Base-by-base conservation (phyloP, 441 rosid species). In the Viola pubescens region DNA sequence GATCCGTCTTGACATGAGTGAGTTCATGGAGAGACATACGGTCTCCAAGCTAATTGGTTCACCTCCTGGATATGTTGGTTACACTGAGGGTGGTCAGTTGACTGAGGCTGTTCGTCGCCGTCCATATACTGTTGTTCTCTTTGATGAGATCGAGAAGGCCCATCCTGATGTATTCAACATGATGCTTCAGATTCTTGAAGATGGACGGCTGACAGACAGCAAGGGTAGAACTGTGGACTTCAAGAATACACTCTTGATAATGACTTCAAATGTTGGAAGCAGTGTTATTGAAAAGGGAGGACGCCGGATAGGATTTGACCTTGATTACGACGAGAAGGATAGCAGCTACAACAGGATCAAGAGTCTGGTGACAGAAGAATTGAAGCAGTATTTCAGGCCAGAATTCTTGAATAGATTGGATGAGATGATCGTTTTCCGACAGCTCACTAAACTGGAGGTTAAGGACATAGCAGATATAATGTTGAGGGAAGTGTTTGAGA, bases 151-250 rank as follows among this genome's bases (percentile, higher is more conserved):
- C 6, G 99, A 94, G 73, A 94, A 94, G 76, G 99, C 99, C 6
- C 97, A 94, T 65, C 95, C 99, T 0, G 99, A 90, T 64, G 97
- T 90, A 58, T 94, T 90, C 77, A 90, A 94, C 82, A 88, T 90
- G 91, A 90, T 94, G 97, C 99, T 94, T 77, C 99, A 94, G 67
- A 88, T 94, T 66, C 89, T 94, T 0, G 99, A 94, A 81, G 99
- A 94, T 55, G 97, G 99, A 52, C 81, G 99, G 76, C 61, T 94
- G 69, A 94, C 97, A 0, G 99, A 94, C 69, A 94, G 99, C 79
- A 94, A 90, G 79, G 97, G 99, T 57, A 81, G 99, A 74, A 90
- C 97, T 0, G 99, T 94, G 3, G 97, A 94, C 62, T 94, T 94
- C 81, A 90, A 90, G 79, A 94, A 94, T 66, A 94, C 99, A 4